A percentile compares a stretch with the other conserved stretches of the same genome.
Evolutionary conservation across 306 rosid species (phyloP).

Genomic region (Trichosanthes cucumerina): DNA sequence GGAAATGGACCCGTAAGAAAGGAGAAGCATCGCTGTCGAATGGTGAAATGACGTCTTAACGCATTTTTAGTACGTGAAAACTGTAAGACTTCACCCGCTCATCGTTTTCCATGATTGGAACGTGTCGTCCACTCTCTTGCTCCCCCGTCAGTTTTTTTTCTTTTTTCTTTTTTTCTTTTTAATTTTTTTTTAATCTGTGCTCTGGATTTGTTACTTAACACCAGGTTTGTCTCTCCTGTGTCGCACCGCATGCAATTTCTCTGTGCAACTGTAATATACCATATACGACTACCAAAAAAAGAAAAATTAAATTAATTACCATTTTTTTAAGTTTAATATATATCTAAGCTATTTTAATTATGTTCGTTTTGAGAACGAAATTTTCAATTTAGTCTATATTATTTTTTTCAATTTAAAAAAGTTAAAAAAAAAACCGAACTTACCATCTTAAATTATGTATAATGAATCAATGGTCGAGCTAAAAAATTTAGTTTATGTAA

Average conservation of each 20-base stretch:
- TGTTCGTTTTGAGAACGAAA: no score
- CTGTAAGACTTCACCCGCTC: conserved; percentile 12
- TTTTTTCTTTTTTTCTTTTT: background rate
- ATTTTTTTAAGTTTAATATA: no score
- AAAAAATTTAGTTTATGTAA: no score
- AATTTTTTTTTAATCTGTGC: background rate
- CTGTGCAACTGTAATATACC: background rate
- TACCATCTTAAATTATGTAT: no score
- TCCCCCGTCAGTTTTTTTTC: background rate
- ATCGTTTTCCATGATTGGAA: conserved; percentile 26
- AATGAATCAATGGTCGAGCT: no score
- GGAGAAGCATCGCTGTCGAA: conserved; percentile 37
- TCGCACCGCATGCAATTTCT: background rate
- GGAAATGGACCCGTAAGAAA: background rate
- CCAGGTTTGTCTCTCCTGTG: background rate
- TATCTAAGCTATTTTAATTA: no score
- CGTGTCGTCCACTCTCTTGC: conserved; percentile 39
- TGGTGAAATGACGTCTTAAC: conserved; percentile 28
- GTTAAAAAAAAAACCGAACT: no score
- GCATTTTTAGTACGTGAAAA: conserved; percentile 25
- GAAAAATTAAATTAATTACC: no score
- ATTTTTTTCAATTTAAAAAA: no score
- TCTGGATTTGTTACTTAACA: background rate
- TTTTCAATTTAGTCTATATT: no score
- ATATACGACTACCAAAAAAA: background rate